These are phyloP conservation scores for Suhomyces atakaporum DNA, from an alignment of 1,139 yeast genomes.

Conservation along the genomic window DNA sequence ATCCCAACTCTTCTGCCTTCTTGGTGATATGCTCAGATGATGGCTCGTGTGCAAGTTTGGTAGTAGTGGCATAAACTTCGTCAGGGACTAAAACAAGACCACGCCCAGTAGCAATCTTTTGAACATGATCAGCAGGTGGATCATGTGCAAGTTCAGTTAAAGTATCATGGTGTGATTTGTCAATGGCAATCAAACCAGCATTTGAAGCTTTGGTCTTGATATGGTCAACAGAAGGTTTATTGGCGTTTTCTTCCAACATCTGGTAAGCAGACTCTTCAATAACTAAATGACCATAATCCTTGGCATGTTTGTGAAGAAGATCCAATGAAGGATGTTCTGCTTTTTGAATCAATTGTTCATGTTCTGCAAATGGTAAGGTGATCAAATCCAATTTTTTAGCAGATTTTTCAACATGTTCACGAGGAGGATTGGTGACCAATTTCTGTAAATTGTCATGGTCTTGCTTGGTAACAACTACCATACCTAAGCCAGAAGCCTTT, in stretches of 20 bases:
- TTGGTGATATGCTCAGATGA: constrained; percentile 24
- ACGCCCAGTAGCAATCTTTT: constrained; percentile 15
- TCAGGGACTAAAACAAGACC: constrained; percentile 19
- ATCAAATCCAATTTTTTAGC: constrained; percentile 7
- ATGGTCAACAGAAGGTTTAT: constrained; percentile 18
- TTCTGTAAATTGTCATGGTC: constrained; percentile 3
- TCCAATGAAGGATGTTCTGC: constrained; percentile 10
- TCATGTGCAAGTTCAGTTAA: constrained; percentile 17
- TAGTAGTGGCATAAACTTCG: constrained; percentile 11
- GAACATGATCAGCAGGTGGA: constrained; percentile 31
- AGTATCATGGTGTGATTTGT: constrained; percentile 9
- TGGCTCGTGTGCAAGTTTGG: constrained; percentile 25
- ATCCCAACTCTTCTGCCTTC: constrained; percentile 21
- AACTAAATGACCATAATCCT: constrained; percentile 20
- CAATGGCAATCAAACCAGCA: constrained; percentile 5
- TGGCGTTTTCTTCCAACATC: constrained; percentile 11
- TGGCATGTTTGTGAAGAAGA: constrained; percentile 22
- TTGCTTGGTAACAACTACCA: constrained; percentile 1
- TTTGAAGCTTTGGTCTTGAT: constrained; percentile 15
- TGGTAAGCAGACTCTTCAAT: constrained; percentile 22
- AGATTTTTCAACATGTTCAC: constrained; percentile 3
- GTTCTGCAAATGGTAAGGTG: constrained; percentile 8
- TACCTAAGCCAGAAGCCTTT: constrained; percentile 7
- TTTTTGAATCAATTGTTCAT: constrained; percentile 3
- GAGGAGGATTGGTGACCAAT: constrained; percentile 7